Evolutionary conservation across 345 rosid species (phyloP).

Genomic region (Chamaenerion angustifolium): DNA sequence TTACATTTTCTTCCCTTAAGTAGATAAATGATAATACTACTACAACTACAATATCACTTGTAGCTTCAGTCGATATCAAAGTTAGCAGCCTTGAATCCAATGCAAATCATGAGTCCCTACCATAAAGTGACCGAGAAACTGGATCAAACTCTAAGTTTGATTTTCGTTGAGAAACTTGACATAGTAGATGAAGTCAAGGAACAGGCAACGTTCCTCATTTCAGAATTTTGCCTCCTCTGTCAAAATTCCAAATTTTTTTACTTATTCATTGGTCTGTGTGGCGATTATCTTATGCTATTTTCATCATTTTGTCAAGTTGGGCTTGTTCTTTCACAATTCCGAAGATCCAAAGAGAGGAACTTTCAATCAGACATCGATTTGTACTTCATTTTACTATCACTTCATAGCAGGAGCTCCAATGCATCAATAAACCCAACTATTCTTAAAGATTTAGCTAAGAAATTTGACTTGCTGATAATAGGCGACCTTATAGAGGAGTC

Average conservation of each 20-base stretch:
- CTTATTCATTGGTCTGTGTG: too few species aligned
- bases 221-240: background rate
- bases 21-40: too few species aligned
- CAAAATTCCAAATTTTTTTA: too few species aligned
- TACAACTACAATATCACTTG: too few species aligned
- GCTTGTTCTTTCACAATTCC: constrained; percentile 75
- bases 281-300: constrained; percentile 1
- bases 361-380: constrained; percentile 49
- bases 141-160: constrained; percentile 61
- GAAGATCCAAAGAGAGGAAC: constrained; percentile 77
- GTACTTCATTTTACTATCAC: constrained; percentile 45
- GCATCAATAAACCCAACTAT: constrained; percentile 31
- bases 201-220: constrained; percentile 35
- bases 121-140: constrained; percentile 48
- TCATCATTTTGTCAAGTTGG: constrained; percentile 39
- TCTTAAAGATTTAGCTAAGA: constrained; percentile 50
- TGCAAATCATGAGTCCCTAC: constrained; percentile 34
- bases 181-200: constrained; percentile 97
- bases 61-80: too few species aligned
- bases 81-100: too few species aligned
- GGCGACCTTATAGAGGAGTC: constrained; percentile 79
- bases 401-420: constrained; percentile 40
- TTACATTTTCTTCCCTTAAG: too few species aligned
- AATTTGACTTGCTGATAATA: constrained; percentile 59
- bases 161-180: constrained; percentile 61